Evolutionary conservation across 805 yeast species (phyloP).

Genomic region (Candida ipomoeae): DNA sequence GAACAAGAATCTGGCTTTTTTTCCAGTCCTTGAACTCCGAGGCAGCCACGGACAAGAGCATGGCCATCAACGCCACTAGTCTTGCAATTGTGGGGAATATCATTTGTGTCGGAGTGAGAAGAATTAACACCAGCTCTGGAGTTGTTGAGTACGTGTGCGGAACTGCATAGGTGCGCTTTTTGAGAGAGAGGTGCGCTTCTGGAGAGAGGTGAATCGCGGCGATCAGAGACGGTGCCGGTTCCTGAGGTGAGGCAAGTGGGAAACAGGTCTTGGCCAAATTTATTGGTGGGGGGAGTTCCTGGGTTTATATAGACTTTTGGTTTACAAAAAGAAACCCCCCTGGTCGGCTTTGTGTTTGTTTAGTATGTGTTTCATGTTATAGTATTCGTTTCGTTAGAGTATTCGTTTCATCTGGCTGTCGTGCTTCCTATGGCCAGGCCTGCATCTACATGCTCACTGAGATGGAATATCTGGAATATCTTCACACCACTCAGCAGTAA

Average conservation of each 20-base stretch:
- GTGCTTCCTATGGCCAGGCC: background rate
- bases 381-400: too few species aligned
- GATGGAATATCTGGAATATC: background rate
- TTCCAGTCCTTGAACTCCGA: conserved; percentile 7
- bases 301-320: background rate
- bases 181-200: background rate
- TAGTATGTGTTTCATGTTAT: too few species aligned
- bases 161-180: conserved; percentile 10
- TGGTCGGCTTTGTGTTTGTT: background rate
- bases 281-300: too few species aligned
- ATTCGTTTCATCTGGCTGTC: too few species aligned
- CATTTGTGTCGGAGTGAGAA: conserved; percentile 7
- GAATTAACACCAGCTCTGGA: background rate
- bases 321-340: background rate
- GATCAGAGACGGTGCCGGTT: background rate
- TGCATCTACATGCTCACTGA: conserved; percentile 1
- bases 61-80: conserved; percentile 11
- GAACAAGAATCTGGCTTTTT: conserved; percentile 25
- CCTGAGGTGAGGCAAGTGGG: too few species aligned
- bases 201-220: background rate
- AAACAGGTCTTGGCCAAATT: too few species aligned
- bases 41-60: conserved; percentile 7
- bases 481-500: background rate
- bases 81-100: conserved; percentile 13
- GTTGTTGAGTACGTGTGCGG: conserved; percentile 18